Conservation (phyloP, 2,329 filamentous ascomycete genomes). For the Ascochyta pisi region DNA sequence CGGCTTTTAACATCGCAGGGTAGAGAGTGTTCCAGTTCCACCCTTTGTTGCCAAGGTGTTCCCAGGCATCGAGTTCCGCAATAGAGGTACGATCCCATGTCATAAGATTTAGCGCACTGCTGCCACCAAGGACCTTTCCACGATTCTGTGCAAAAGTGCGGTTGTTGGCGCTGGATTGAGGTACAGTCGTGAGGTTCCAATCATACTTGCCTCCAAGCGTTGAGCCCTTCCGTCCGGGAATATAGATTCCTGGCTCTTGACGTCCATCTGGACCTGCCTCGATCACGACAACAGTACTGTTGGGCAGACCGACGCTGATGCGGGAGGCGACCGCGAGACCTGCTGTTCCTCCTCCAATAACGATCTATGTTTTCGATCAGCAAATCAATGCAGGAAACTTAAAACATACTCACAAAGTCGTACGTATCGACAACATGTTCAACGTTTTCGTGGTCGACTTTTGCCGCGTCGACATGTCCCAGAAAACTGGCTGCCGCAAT, state of each 20-base stretch:
- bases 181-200: constrained; percentile 55
- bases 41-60: constrained; percentile 39
- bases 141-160: constrained; percentile 53
- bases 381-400: not conserved
- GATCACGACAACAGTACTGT: constrained; percentile 32
- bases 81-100: constrained; percentile 41
- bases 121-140: constrained; percentile 59
- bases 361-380: constrained; percentile 16
- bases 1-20: constrained; percentile 42
- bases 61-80: constrained; percentile 44
- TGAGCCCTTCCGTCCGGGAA: constrained; percentile 38
- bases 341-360: constrained; percentile 38
- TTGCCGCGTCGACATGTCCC: not conserved
- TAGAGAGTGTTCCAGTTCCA: constrained; percentile 44
- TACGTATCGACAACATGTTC: not conserved
- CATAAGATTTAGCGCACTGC: constrained; percentile 54
- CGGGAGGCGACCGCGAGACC: constrained; percentile 41
- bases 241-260: constrained; percentile 34
- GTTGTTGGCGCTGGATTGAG: constrained; percentile 51
- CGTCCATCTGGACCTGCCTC: constrained; percentile 40
- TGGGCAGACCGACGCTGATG: constrained; percentile 42
- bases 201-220: constrained; percentile 38
- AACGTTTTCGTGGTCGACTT: not conserved
- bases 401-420: constrained; percentile 6
- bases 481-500: not conserved